Conservation (phyloP, 768 basidiomycete genomes). For the Lactarius evosmus region DNA sequence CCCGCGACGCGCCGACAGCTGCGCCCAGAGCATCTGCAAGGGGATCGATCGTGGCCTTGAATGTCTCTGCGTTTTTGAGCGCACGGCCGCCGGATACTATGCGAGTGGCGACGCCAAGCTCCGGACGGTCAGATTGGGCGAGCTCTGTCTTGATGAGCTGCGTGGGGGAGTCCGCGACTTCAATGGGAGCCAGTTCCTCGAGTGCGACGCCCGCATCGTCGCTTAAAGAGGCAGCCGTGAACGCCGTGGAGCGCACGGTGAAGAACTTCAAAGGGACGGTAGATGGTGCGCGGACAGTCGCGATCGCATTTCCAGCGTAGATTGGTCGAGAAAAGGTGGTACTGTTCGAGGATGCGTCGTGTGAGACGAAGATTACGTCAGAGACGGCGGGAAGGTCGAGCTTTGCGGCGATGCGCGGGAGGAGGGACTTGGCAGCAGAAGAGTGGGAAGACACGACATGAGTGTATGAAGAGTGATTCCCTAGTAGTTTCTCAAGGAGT, state of each 20-base stretch:
- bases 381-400: slow-evolving; percentile 90
- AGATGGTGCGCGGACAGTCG: slow-evolving; percentile 80
- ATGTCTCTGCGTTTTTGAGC: slow-evolving; percentile 92
- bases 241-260: slow-evolving; percentile 90
- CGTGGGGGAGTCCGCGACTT: slow-evolving; percentile 53
- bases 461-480: slow-evolving; percentile 64
- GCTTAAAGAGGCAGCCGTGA: slow-evolving; percentile 59
- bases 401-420: slow-evolving; percentile 87
- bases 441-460: slow-evolving; percentile 93
- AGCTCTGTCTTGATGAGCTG: slow-evolving; percentile 71
- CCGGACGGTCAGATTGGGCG: slow-evolving; percentile 89
- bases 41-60: slow-evolving; percentile 79
- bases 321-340: slow-evolving; percentile 92
- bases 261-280: slow-evolving; percentile 86
- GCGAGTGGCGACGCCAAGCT: slow-evolving; percentile 80
- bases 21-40: slow-evolving; percentile 92
- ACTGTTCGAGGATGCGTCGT: slow-evolving; percentile 63
- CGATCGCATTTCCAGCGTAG: slow-evolving; percentile 96
- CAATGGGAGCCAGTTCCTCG: slow-evolving; percentile 59
- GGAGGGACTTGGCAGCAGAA: slow-evolving; percentile 85
- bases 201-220: slow-evolving; percentile 55
- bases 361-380: slow-evolving; percentile 80
- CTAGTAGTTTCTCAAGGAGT: slow-evolving; percentile 71
- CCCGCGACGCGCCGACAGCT: slow-evolving; percentile 96
- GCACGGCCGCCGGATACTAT: slow-evolving; percentile 96